Conservation (phyloP, 257 asterid species). For the Paulownia fortunei region DNA sequence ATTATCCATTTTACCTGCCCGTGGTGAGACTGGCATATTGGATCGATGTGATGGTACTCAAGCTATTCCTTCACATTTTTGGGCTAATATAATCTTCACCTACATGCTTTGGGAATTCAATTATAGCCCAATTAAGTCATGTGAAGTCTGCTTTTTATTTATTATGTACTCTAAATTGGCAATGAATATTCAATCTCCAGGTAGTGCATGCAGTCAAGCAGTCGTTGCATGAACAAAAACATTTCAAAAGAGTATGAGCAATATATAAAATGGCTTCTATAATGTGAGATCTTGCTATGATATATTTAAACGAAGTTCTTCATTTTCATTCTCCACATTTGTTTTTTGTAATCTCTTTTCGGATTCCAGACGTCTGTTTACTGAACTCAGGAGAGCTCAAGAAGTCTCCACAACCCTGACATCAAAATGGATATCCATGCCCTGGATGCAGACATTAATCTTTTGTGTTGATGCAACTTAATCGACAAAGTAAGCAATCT, state of each 20-base stretch:
- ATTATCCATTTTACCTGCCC: constrained; percentile 1
- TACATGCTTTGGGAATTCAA: neutral
- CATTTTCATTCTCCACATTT: neutral
- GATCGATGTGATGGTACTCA: neutral
- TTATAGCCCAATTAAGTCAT: neutral
- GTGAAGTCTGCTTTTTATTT: neutral
- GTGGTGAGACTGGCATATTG: neutral
- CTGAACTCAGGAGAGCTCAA: too few species aligned
- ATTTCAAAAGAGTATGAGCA: neutral
- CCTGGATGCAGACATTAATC: too few species aligned
- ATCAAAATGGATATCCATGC: neutral
- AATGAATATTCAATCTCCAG: constrained; percentile 4
- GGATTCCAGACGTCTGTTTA: too few species aligned
- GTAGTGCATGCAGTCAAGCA: neutral
- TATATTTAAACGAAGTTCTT: neutral
- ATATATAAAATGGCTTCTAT: neutral
- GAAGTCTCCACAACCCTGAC: too few species aligned
- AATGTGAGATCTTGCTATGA: neutral
- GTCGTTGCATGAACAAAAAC: neutral
- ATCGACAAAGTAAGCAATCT: too few species aligned
- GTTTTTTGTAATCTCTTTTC: too few species aligned
- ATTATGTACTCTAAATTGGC: neutral
- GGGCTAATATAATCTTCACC: neutral
- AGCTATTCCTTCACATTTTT: neutral
- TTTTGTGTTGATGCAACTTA: too few species aligned